Evolutionary conservation across 2,329 filamentous ascomycete genomes (phyloP).

Genomic region (Parastagonospora avenae): DNA sequence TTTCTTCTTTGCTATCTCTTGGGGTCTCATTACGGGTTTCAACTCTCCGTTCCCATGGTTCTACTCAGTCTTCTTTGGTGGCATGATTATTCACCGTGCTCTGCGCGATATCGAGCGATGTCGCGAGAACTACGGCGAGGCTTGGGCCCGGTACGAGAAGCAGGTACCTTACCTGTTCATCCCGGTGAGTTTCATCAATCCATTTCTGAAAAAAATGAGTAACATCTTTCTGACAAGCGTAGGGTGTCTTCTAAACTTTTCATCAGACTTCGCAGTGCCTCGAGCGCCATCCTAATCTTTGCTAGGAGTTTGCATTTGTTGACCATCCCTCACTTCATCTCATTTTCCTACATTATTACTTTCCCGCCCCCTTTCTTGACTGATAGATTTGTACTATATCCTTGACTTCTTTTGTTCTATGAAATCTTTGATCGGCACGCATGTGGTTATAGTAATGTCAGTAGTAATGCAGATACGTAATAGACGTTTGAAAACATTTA

Average conservation of each 20-base stretch:
- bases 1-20: slow-evolving; percentile 75
- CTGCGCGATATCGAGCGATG: slow-evolving; percentile 77
- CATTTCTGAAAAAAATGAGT: not conserved
- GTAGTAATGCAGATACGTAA: slow-evolving; percentile 23
- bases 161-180: slow-evolving; percentile 85
- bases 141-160: slow-evolving; percentile 81
- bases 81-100: slow-evolving; percentile 81
- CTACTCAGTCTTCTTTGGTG: slow-evolving; percentile 79
- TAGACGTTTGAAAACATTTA: not conserved
- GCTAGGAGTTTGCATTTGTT: not conserved
- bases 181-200: slow-evolving; percentile 55
- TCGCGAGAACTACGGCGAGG: slow-evolving; percentile 77
- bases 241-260: slow-evolving; percentile 16
- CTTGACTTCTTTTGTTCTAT: slow-evolving; percentile 10
- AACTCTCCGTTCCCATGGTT: slow-evolving; percentile 86
- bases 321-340: slow-evolving; percentile 1
- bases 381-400: slow-evolving; percentile 18
- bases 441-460: slow-evolving; percentile 17
- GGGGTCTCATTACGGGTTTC: slow-evolving; percentile 84
- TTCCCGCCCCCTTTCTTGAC: slow-evolving; percentile 3
- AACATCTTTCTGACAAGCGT: not conserved
- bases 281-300: not conserved
- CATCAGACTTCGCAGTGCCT: not conserved
- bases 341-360: slow-evolving; percentile 1
- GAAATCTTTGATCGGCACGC: slow-evolving; percentile 5